A percentile compares a stretch with the other conserved stretches of the same genome.
Evolutionary conservation across 2,329 filamentous ascomycete genomes (phyloP).

Genomic region (Tolypocladium pustulatum): DNA sequence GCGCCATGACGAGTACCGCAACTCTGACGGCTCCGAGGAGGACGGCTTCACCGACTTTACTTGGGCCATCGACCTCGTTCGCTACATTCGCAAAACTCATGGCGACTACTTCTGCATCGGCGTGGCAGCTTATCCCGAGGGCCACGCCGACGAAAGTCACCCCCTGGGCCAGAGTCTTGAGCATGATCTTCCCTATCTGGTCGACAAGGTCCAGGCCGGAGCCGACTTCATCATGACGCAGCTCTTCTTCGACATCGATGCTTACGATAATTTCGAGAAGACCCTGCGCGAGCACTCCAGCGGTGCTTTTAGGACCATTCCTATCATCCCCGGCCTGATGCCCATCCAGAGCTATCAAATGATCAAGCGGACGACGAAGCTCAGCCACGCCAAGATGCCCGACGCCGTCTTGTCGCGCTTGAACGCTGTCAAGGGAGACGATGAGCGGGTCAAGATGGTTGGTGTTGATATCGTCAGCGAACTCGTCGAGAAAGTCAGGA

Average conservation of each 20-base stretch:
- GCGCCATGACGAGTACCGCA: constrained; percentile 74
- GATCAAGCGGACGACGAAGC: constrained; percentile 83
- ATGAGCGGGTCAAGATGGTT: constrained; percentile 69
- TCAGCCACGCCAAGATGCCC: constrained; percentile 82
- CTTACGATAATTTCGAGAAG: constrained; percentile 72
- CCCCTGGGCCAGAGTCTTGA: constrained; percentile 60
- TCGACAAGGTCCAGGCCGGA: constrained; percentile 84
- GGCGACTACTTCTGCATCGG: constrained; percentile 96
- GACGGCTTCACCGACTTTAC: constrained; percentile 68
- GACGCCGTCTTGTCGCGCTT: constrained; percentile 57
- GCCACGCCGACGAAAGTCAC: constrained; percentile 83
- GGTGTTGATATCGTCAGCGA: constrained; percentile 78
- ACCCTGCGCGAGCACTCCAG: constrained; percentile 70
- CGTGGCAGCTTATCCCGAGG: constrained; percentile 90
- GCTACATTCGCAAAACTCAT: constrained; percentile 75
- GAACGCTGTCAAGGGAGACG: constrained; percentile 64
- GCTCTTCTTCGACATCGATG: constrained; percentile 83
- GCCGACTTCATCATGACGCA: constrained; percentile 99
- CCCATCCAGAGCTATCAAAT: constrained; percentile 97
- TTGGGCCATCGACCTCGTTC: constrained; percentile 81
- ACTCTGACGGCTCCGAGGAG: constrained; percentile 45
- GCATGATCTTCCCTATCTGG: constrained; percentile 75
- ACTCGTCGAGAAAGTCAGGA: constrained; percentile 68
- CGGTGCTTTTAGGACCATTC: constrained; percentile 73
- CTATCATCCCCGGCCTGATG: constrained; percentile 93